phyloP scores from a whole-genome alignment of 2,329 filamentous ascomycete species.

The Trichoderma atrobrunneum region DNA sequence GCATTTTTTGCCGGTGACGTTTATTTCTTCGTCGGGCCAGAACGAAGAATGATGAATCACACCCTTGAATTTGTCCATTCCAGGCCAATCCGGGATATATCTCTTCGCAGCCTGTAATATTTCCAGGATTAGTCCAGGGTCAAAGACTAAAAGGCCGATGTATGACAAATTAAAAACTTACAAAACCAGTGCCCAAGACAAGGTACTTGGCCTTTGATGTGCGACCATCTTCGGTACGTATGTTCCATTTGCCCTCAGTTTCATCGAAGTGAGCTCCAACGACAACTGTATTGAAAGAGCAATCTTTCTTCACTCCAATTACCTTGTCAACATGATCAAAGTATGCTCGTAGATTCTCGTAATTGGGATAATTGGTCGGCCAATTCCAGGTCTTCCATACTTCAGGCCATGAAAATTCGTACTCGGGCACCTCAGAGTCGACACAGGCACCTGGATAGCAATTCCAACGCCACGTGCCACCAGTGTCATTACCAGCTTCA shows the following conservation, averaged over 20 bases:
- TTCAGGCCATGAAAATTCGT: slow-evolving; percentile 52
- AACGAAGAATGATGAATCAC: slow-evolving; percentile 58
- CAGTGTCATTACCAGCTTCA: slow-evolving; percentile 50
- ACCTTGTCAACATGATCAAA: slow-evolving; percentile 59
- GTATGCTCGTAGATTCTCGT: slow-evolving; percentile 52
- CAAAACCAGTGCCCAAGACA: slow-evolving; percentile 53
- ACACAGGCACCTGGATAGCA: slow-evolving; percentile 54
- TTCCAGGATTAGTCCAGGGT: not conserved
- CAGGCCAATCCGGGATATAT: slow-evolving; percentile 60
- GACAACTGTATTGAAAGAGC: slow-evolving; percentile 55
- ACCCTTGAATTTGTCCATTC: slow-evolving; percentile 59
- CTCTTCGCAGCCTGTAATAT: slow-evolving; percentile 49
- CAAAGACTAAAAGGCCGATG: not conserved
- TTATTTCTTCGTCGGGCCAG: slow-evolving; percentile 58
- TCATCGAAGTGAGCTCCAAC: slow-evolving; percentile 51
- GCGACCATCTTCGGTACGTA: slow-evolving; percentile 50
- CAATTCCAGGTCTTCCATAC: slow-evolving; percentile 57
- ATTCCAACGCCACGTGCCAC: slow-evolving; percentile 57
- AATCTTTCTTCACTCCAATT: slow-evolving; percentile 54
- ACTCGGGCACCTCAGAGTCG: slow-evolving; percentile 53
- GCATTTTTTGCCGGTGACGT: slow-evolving; percentile 56
- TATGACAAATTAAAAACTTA: slow-evolving; percentile 23
- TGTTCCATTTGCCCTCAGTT: slow-evolving; percentile 45
- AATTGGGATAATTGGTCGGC: slow-evolving; percentile 50
- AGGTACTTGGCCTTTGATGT: slow-evolving; percentile 50